Conservation (phyloP, 2,329 filamentous ascomycete genomes). For the Aphanocladium album region DNA sequence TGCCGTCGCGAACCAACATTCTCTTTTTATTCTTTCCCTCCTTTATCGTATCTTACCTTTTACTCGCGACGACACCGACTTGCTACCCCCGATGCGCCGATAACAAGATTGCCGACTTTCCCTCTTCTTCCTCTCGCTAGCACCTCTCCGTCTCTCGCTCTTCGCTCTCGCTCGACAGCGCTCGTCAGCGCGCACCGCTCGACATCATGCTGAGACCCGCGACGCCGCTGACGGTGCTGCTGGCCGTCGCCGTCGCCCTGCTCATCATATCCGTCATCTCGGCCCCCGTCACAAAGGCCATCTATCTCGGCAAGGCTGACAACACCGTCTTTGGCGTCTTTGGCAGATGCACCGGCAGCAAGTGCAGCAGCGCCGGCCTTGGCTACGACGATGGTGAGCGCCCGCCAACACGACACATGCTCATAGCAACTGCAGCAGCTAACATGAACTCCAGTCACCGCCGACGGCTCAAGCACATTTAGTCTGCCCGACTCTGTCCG, state of each 20-base stretch:
- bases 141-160: constrained; percentile 5
- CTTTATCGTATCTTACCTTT: not conserved
- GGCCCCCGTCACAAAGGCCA: constrained; percentile 78
- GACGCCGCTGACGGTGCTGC: constrained; percentile 81
- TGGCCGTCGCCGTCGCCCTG: constrained; percentile 79
- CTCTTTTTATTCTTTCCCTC: not conserved
- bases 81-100: constrained; percentile 3
- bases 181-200: constrained; percentile 14
- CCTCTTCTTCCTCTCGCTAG: constrained; percentile 1
- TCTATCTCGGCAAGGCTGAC: constrained; percentile 74
- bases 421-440: not conserved
- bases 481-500: constrained; percentile 50
- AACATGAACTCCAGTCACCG: constrained; percentile 11
- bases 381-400: constrained; percentile 78
- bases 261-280: constrained; percentile 86
- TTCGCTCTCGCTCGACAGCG: not conserved
- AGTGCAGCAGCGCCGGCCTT: constrained; percentile 70
- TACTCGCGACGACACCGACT: not conserved
- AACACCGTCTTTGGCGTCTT: constrained; percentile 87
- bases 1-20: not conserved
- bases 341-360: constrained; percentile 66
- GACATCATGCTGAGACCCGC: constrained; percentile 80
- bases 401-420: not conserved
- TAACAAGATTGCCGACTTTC: not conserved
- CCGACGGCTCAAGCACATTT: constrained; percentile 40